A percentile compares a stretch with the other conserved stretches of the same genome.
Evolutionary conservation across 345 rosid genomes (phyloP).

Genomic region (Draba incana): DNA sequence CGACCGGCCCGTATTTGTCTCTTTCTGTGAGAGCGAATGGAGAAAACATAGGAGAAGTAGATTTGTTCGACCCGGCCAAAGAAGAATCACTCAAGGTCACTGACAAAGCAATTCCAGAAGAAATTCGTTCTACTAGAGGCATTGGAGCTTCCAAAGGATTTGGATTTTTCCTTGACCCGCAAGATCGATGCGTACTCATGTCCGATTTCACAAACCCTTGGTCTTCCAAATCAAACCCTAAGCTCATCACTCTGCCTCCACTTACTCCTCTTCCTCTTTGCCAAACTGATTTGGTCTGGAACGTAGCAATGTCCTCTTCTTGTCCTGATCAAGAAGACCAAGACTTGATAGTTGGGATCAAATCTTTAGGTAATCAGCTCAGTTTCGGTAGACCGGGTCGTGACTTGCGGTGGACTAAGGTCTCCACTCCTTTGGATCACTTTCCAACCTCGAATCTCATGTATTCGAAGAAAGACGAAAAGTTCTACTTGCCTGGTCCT

Average conservation of each 20-base stretch:
- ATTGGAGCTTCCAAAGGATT: conserved; percentile 29
- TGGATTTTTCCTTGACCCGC: neutral
- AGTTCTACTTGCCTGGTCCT: conserved; percentile 14
- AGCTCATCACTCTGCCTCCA: no score
- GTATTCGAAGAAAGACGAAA: neutral
- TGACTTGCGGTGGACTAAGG: neutral
- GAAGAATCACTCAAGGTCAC: neutral
- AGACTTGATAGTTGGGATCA: neutral
- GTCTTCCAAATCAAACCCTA: no score
- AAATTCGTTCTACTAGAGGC: neutral
- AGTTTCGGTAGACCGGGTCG: neutral
- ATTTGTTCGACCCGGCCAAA: conserved; percentile 14
- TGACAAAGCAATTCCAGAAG: conserved; percentile 17
- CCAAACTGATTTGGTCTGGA: neutral
- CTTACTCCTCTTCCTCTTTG: no score
- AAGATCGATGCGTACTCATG: neutral
- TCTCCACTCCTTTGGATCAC: no score
- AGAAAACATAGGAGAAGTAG: neutral
- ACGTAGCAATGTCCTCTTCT: neutral
- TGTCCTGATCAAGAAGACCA: neutral
- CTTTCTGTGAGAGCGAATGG: neutral
- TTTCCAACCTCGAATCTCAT: neutral
- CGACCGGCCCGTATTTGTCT: conserved; percentile 2
- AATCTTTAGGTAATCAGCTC: neutral
- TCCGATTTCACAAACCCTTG: neutral